Percentiles rank a stretch among this genome's conserved stretches.
These are phyloP conservation scores for Erigeron canadensis DNA, from an alignment of 129 eudicot genomes.

Conservation along the genomic window DNA sequence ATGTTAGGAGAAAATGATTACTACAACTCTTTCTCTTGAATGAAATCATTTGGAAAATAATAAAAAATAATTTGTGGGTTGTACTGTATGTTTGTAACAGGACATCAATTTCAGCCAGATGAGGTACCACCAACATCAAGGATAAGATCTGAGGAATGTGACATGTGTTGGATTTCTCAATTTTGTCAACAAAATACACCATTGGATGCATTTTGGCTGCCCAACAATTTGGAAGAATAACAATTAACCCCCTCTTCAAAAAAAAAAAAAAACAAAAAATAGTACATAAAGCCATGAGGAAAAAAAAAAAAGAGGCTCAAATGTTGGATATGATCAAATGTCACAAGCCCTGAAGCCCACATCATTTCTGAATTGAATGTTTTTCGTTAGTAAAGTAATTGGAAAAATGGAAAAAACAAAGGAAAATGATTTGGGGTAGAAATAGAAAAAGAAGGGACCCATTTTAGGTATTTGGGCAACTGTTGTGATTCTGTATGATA, in stretches of 20 bases:
- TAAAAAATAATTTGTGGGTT: constrained; percentile 19
- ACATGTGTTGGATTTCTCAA: constrained; percentile 47
- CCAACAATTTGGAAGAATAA: constrained; percentile 32
- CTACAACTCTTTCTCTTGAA: neutral
- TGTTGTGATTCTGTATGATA: constrained; percentile 61
- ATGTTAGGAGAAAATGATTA: too few relatives aligned
- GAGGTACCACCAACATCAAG: constrained; percentile 61
- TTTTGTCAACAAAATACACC: constrained; percentile 34
- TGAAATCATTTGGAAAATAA: neutral
- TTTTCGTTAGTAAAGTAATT: neutral
- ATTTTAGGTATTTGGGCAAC: constrained; percentile 45
- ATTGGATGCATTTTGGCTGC: constrained; percentile 22
- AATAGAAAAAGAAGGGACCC: constrained; percentile 33
- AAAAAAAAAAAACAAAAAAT: constrained; percentile 10
- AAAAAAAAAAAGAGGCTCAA: constrained; percentile 1
- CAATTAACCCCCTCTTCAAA: constrained; percentile 4
- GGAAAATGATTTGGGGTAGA: constrained; percentile 18
- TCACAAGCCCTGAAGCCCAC: neutral
- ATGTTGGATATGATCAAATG: neutral
- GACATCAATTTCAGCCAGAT: constrained; percentile 67
- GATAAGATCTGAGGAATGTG: constrained; percentile 76
- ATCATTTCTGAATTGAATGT: neutral
- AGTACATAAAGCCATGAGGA: constrained; percentile 25
- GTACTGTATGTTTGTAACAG: constrained; percentile 48
- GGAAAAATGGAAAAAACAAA: constrained; percentile 25